phyloP scores from a whole-genome alignment of 116 monocot species.

The Papilionanthe hybrid region DNA sequence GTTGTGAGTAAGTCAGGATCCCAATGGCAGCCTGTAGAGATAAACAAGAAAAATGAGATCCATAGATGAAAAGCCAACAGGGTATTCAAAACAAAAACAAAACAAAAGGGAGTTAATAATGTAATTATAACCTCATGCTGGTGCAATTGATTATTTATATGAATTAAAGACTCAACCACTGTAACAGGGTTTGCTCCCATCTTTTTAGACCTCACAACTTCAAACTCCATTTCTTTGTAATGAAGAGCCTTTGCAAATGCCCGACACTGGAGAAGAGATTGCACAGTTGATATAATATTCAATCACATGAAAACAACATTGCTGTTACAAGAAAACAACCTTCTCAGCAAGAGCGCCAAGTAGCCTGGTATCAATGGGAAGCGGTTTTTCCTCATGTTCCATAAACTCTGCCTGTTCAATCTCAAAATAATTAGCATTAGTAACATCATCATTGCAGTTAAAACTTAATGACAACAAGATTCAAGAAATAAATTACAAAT shows the following conservation, averaged over 20 bases:
- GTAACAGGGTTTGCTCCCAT: conserved; percentile 96
- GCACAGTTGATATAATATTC: neutral
- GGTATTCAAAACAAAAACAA: neutral
- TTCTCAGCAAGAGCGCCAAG: conserved; percentile 99
- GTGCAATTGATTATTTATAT: conserved; percentile 97
- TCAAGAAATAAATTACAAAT: conserved; percentile 5
- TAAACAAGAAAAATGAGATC: neutral
- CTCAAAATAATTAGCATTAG: conserved; percentile 4
- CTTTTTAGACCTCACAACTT: conserved; percentile 83
- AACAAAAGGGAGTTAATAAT: neutral
- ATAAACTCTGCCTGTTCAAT: conserved; percentile 92
- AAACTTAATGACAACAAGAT: conserved; percentile 1
- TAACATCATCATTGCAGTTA: neutral
- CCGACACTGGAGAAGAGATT: conserved; percentile 58
- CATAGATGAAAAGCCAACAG: neutral
- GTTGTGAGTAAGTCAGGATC: conserved; percentile 89
- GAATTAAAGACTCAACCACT: conserved; percentile 95
- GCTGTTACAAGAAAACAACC: conserved; percentile 29
- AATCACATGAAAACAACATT: neutral
- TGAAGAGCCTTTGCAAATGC: conserved; percentile 99
- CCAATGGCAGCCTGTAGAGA: conserved; percentile 83
- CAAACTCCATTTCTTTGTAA: conserved; percentile 99
- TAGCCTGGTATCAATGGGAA: conserved; percentile 94
- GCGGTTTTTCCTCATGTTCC: conserved; percentile 98
- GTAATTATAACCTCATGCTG: conserved; percentile 81